Conservation (phyloP, 129 eudicot species). For the Chrysanthemum makinoi region DNA sequence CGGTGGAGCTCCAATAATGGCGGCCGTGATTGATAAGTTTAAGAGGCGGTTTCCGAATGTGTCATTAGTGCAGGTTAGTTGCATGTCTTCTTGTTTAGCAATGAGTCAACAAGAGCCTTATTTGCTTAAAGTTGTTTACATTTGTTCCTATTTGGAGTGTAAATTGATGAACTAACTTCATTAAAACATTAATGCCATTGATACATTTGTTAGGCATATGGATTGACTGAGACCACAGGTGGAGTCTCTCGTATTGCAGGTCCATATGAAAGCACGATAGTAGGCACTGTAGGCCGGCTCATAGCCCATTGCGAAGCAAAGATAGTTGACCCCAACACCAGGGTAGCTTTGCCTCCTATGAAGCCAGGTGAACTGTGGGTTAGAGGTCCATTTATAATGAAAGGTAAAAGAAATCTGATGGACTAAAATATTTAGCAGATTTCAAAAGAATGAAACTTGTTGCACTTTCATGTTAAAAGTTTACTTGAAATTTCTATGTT, state of each 20-base stretch:
- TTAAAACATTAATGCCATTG: not conserved
- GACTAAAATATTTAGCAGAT: no score
- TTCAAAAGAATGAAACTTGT: no score
- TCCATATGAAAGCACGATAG: conserved; percentile 34
- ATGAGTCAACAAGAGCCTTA: not conserved
- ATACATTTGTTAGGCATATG: conserved; percentile 42
- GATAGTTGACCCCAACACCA: conserved; percentile 55
- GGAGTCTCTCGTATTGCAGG: conserved; percentile 41
- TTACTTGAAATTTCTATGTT: no score
- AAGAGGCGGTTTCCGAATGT: conserved; percentile 33
- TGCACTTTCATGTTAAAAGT: no score
- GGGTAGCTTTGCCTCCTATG: conserved; percentile 50
- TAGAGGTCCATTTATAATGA: conserved; percentile 62
- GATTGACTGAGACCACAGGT: conserved; percentile 62
- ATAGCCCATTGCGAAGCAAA: conserved; percentile 46
- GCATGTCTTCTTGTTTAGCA: no score
- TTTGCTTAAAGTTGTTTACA: not conserved
- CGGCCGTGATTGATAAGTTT: conserved; percentile 39
- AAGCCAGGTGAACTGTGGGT: conserved; percentile 73
- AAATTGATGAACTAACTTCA: not conserved
- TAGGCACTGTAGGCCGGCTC: conserved; percentile 50
- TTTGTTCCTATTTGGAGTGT: not conserved
- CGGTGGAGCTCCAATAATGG: conserved; percentile 56
- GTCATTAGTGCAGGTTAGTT: conserved; percentile 42
- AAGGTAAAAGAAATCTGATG: conserved; percentile 38